Evolutionary conservation across 2,329 filamentous ascomycete species (phyloP), one percentile per base, ranked within the genome.

Genomic region (Epichloe gansuensis): DNA sequence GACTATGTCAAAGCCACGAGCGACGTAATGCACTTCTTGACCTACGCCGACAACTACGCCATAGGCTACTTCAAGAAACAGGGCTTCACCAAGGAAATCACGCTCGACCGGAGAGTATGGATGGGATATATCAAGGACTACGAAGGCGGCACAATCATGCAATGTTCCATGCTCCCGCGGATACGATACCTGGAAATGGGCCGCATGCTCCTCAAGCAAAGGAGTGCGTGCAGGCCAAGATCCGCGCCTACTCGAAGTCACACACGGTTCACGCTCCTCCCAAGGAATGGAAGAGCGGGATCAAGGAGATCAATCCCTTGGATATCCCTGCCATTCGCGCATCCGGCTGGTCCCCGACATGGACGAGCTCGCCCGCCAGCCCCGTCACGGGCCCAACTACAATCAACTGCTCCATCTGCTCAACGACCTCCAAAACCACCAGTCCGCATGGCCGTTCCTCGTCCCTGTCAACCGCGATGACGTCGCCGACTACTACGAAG

Each of bases 111-210:
- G 62, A 83, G 85, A 2, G 84, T 89, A 3, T 98, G 93, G 93
- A 97, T 97, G 93, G 93, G 93, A 3, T 98, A 97, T 63, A 98
- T 98, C 74, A 98, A 98, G 67, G 93, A 98, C 67, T 98, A 98
- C 67, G 93, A 98, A 70, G 93, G 93, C 54, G 93, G 93, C 54
- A 98, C 93, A 0, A 95, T 98, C 56, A 98, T 98, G 93, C 93
- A 98, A 72, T 98, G 93, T 65, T 89, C 86, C 50, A 97, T 98
- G 93, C 78, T 98, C 21, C 91, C 91, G 7, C 87, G 86, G 57
- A 89, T 97, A 52, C 86, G 93, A 48, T 98, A 98, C 69, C 83
- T 98, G 5, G 91, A 98, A 68, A 82, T 84, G 63, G 87, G 89
- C 3, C 85, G 91, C 57, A 95, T 98, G 89, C 77, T 98, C 2